Conservation (phyloP, 345 rosid genomes). For the Aegle marmelos region DNA sequence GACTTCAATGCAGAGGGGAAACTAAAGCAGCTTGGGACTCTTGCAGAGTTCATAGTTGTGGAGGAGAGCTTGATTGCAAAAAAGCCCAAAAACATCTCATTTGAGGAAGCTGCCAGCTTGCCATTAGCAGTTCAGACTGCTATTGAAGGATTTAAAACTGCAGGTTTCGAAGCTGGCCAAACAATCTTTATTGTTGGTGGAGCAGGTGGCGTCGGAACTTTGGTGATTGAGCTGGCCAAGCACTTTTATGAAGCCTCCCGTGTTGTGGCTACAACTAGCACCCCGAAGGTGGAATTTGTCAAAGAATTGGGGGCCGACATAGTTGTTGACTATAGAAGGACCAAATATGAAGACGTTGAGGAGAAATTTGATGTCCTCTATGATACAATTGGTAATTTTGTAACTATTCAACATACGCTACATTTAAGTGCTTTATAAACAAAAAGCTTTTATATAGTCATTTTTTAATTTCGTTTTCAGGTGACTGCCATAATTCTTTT, state of each 20-base stretch:
- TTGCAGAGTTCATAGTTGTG: constrained; percentile 40
- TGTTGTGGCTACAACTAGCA: constrained; percentile 44
- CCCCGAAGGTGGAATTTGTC: constrained; percentile 40
- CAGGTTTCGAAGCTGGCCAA: constrained; percentile 30
- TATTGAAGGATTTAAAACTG: constrained; percentile 37
- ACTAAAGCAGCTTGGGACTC: constrained; percentile 45
- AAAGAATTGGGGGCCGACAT: constrained; percentile 37
- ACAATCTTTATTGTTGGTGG: constrained; percentile 44
- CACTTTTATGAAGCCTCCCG: constrained; percentile 36
- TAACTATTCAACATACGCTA: neutral
- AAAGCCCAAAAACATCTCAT: constrained; percentile 39
- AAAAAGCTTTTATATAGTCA: neutral
- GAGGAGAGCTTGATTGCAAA: constrained; percentile 40
- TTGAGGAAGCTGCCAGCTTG: constrained; percentile 53
- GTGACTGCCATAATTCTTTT: constrained; percentile 38
- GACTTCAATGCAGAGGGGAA: constrained; percentile 31
- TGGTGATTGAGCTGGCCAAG: constrained; percentile 47
- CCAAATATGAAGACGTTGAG: constrained; percentile 27
- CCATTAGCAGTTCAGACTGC: constrained; percentile 53
- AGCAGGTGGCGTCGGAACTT: constrained; percentile 44
- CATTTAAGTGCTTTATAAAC: neutral
- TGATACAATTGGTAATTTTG: constrained; percentile 37
- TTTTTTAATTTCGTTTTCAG: constrained; percentile 14
- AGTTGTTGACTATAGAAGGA: constrained; percentile 39
- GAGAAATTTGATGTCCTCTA: constrained; percentile 42